Conservation (phyloP, 768 basidiomycete genomes). For the Krasilnikovozyma curviuscula region DNA sequence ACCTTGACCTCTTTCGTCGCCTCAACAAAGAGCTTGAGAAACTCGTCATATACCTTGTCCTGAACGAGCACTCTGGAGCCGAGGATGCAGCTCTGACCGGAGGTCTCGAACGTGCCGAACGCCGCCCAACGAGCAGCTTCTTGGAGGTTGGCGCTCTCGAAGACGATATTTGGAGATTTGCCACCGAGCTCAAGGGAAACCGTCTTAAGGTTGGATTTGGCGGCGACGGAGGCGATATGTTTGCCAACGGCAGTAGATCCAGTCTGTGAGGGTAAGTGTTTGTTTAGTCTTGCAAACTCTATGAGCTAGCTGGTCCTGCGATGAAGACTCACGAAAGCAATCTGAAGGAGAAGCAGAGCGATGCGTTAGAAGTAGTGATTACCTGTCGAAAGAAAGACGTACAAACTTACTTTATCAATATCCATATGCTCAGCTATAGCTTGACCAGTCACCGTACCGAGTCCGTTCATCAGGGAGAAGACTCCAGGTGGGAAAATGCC, state of each 20-base stretch:
- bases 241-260: slow-evolving; percentile 64
- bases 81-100: slow-evolving; percentile 62
- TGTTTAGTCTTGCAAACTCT: no score
- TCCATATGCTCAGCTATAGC: slow-evolving; percentile 61
- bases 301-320: no score
- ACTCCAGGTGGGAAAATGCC: slow-evolving; percentile 74
- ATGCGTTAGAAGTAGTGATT: no score
- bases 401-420: slow-evolving; percentile 76
- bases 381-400: no score
- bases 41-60: slow-evolving; percentile 8
- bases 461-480: slow-evolving; percentile 56
- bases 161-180: slow-evolving; percentile 33
- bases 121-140: slow-evolving; percentile 53
- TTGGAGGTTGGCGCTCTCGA: slow-evolving; percentile 74
- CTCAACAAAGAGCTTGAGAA: slow-evolving; percentile 9
- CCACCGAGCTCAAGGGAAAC: slow-evolving; percentile 86
- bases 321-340: no score
- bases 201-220: slow-evolving; percentile 64
- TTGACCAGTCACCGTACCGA: slow-evolving; percentile 52
- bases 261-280: no score
- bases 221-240: slow-evolving; percentile 57
- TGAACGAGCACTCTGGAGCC: slow-evolving; percentile 42
- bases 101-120: slow-evolving; percentile 58
- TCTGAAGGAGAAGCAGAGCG: slow-evolving; percentile 18
- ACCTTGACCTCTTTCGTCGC: slow-evolving; percentile 34